phyloP scores from a whole-genome alignment of 305 asterid species.

The Fraxinus baroniana region DNA sequence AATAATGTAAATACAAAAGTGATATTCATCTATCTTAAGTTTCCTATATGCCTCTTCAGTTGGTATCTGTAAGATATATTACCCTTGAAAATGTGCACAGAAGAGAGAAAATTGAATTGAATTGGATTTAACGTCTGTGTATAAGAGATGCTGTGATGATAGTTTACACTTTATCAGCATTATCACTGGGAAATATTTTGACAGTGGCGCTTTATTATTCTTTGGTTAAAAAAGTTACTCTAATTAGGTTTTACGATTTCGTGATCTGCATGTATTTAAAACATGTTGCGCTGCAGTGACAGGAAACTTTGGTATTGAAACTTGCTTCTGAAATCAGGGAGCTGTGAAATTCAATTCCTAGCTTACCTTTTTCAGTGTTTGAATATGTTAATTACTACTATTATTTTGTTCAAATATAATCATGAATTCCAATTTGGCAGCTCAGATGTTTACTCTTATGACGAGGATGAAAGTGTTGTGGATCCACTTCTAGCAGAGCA shows the following conservation, averaged over 20 bases:
- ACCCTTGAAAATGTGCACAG: not conserved
- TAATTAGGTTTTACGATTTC: not conserved
- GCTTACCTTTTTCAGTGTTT: not conserved
- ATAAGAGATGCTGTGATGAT: not conserved
- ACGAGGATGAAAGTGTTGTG: constrained; percentile 85
- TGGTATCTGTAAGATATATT: not conserved
- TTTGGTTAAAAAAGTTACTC: not conserved
- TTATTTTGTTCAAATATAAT: constrained; percentile 36
- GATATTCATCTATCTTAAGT: not conserved
- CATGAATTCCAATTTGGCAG: constrained; percentile 77
- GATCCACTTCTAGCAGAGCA: constrained; percentile 96
- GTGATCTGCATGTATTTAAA: not conserved
- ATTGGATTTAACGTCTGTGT: not conserved
- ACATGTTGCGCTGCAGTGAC: not conserved
- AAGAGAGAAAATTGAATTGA: not conserved
- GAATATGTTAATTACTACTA: not conserved
- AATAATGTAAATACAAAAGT: not conserved
- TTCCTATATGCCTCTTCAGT: not conserved
- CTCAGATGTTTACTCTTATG: constrained; percentile 98
- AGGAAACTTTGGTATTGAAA: too few relatives aligned
- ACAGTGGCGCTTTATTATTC: not conserved
- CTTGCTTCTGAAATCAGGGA: too few relatives aligned
- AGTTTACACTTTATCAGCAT: not conserved
- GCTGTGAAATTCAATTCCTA: not conserved
- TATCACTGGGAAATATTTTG: not conserved